A percentile compares a stretch with the other conserved stretches of the same genome.
These are phyloP conservation scores for Nitzschia palea DNA, from an alignment of 108 stramenopile genomes.

Conservation along the genomic window DNA sequence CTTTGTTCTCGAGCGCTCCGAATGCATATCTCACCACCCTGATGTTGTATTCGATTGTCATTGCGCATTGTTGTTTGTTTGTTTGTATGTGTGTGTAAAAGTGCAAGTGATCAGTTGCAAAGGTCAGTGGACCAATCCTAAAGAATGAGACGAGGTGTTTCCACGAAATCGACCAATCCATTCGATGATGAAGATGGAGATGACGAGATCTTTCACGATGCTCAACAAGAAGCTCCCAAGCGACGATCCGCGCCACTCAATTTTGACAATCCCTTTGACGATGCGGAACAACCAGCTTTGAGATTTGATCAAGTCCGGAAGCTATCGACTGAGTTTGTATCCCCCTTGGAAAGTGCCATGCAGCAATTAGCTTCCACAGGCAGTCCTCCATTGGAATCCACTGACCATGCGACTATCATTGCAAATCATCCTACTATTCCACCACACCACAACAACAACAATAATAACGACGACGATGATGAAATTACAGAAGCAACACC, in stretches of 20 bases:
- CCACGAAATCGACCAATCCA: conserved; percentile 17
- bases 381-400: too few species aligned
- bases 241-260: not conserved
- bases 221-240: not conserved
- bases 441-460: not conserved
- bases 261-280: conserved; percentile 20
- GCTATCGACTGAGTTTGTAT: conserved; percentile 18
- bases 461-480: not conserved
- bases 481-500: not conserved
- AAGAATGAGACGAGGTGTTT: not conserved
- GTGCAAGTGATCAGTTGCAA: too few species aligned
- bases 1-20: too few species aligned
- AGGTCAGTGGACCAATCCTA: too few species aligned
- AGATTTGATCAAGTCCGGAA: not conserved
- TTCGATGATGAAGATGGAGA: conserved; percentile 19
- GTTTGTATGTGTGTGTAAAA: too few species aligned
- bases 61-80: too few species aligned
- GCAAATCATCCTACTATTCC: too few species aligned
- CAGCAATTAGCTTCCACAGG: not conserved
- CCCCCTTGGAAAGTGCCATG: conserved; percentile 27
- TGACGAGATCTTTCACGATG: conserved; percentile 11
- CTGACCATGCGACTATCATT: too few species aligned
- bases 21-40: too few species aligned
- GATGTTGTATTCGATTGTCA: too few species aligned
- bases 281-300: conserved; percentile 16